Base-by-base conservation (phyloP, 2,329 filamentous ascomycete genomes). In the Hypoxylon sp. region DNA sequence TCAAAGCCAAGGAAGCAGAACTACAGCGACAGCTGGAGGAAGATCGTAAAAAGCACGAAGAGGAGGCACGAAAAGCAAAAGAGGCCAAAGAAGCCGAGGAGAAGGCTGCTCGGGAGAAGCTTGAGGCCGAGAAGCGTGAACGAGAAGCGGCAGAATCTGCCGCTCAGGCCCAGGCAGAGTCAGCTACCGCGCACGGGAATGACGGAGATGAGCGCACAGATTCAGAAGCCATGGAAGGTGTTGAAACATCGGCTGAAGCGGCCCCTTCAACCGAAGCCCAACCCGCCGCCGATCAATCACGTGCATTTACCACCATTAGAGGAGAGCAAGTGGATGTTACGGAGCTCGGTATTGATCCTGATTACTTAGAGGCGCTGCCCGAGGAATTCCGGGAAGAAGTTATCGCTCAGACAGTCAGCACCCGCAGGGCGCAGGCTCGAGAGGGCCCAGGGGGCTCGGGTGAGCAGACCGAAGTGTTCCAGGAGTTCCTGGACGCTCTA, bases 361-460 rank as follows among this genome's bases (percentile, higher is more conserved):
- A 96, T 54, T 99, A 97, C 74, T 85, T 99, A 5, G 91, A 95
- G 57, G 96, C 94, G n/a, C 79, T 99, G n/a, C 95, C 95, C 0
- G 95, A 99, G 67, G 96, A 99, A 60, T 88, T 98, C 71, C 85
- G 95, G 41, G 94, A 98, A 74, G 95, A 99, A 72, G 95, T 99
- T 45, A 91, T 99, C 64, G 92, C 96, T 73, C 88, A 93, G 61
- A 92, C 96, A 57, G 85, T 97, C 62, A 92, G 90, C 48, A 88
- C 91, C 64, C 86, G 94, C 65, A 87, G 94, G 62, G 89, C 89
- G 6, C 87, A 95, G 73, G 91, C 91, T 37, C 75, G 88, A 72
- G 73, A 89, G 79, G 76, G 86, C 73, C 86, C 85, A 18, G 84
- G 83, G 52, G 82, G 84, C 21, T 84, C 86, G 15, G 90, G 93